Evolutionary conservation across 305 asterid species (phyloP).

Genomic region (Fraxinus angustifolia): DNA sequence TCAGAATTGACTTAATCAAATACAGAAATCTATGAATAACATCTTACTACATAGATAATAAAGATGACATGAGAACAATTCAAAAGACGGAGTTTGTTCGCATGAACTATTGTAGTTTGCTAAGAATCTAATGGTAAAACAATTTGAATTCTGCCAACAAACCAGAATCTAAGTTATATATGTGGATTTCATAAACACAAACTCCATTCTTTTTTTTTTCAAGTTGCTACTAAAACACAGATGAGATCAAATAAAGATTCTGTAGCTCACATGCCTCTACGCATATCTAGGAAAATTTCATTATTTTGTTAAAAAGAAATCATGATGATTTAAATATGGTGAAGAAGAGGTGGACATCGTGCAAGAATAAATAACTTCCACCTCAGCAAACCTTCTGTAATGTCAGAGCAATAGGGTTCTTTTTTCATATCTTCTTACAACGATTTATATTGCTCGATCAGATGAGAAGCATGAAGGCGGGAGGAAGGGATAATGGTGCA

Average conservation of each 20-base stretch:
- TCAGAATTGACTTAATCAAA: neutral
- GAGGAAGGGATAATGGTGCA: conserved; percentile 81
- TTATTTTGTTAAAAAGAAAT: neutral
- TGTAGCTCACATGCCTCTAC: neutral
- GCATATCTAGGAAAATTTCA: neutral
- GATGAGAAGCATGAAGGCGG: conserved; percentile 89
- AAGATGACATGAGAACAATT: neutral
- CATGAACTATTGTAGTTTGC: no score
- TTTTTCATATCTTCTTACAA: conserved; percentile 31
- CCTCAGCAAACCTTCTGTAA: neutral
- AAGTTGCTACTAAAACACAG: neutral
- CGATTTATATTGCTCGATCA: conserved; percentile 87
- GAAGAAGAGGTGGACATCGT: neutral
- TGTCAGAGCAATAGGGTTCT: neutral
- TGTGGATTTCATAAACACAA: neutral
- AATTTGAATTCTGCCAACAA: neutral
- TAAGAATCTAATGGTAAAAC: no score
- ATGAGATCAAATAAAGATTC: neutral
- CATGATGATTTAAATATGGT: neutral
- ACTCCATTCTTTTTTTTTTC: neutral
- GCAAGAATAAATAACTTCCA: neutral
- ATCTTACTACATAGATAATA: neutral
- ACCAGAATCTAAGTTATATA: neutral
- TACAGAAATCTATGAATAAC: neutral
- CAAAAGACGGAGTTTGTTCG: no score